These are phyloP conservation scores for Penicillium pancosmium DNA, from an alignment of 495 filamentous ascomycete genomes.

Conservation along the genomic window DNA sequence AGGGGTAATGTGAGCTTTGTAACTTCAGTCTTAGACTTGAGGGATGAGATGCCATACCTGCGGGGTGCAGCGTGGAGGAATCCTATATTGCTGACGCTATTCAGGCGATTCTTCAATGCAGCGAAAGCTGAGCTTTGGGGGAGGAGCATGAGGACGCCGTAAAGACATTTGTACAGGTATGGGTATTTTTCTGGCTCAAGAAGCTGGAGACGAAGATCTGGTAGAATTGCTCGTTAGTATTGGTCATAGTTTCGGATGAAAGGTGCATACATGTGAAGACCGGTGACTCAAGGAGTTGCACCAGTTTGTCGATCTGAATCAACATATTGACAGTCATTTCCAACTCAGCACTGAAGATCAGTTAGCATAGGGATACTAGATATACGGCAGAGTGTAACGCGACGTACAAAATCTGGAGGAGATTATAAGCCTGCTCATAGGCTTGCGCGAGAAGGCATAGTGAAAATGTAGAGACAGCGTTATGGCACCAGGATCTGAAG, in stretches of 20 bases:
- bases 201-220: conserved; percentile 92
- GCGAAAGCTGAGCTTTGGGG: conserved; percentile 97
- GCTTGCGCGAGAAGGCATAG: conserved; percentile 95
- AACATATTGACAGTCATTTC: conserved; percentile 99
- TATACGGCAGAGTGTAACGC: not conserved
- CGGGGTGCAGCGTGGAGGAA: conserved; percentile 85
- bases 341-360: conserved; percentile 73
- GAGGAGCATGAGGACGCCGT: conserved; percentile 95
- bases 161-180: conserved; percentile 97
- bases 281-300: conserved; percentile 95
- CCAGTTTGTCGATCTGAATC: conserved; percentile 98
- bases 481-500: conserved; percentile 98
- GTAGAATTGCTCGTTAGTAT: conserved; percentile 1
- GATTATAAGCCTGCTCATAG: conserved; percentile 97
- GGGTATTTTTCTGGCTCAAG: conserved; percentile 98
- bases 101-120: conserved; percentile 93
- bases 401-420: conserved; percentile 91
- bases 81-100: conserved; percentile 94
- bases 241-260: conserved; percentile 10
- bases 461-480: conserved; percentile 96
- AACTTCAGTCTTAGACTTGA: not conserved
- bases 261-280: conserved; percentile 86
- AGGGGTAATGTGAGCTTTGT: conserved; percentile 13
- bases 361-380: conserved; percentile 39
- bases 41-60: conserved; percentile 61